Evolutionary conservation across 2,329 filamentous ascomycete genomes (phyloP).

Genomic region (Colletotrichum somersetense): DNA sequence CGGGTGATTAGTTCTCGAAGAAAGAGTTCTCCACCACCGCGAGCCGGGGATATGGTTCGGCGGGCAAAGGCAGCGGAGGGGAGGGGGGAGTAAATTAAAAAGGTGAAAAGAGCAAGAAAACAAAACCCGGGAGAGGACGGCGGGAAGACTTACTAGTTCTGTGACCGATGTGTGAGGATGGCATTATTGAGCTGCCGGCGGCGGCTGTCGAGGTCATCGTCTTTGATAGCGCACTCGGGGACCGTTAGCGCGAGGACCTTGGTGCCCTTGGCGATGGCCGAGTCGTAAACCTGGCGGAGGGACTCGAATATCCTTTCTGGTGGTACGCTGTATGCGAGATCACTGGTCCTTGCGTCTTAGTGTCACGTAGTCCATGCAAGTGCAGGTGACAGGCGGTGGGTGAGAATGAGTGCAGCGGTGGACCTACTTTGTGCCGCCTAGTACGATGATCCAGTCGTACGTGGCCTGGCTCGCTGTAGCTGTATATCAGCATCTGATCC

Average conservation of each 20-base stretch:
- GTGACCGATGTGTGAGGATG: constrained; percentile 63
- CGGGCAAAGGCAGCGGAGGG: background rate
- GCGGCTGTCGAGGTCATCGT: constrained; percentile 48
- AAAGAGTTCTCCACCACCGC: background rate
- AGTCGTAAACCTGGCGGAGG: constrained; percentile 64
- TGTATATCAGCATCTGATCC: constrained; percentile 23
- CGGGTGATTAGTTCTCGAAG: constrained; percentile 7
- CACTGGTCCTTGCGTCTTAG: constrained; percentile 51
- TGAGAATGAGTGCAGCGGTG: background rate
- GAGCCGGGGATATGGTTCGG: no score
- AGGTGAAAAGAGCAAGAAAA: background rate
- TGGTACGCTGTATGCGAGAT: constrained; percentile 59
- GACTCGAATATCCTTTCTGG: constrained; percentile 60
- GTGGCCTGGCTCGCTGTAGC: constrained; percentile 39
- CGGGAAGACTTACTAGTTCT: constrained; percentile 63
- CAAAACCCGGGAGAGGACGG: background rate
- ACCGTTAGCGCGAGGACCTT: constrained; percentile 75
- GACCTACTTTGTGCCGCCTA: constrained; percentile 73
- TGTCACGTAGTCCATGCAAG: background rate
- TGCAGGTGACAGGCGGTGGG: background rate
- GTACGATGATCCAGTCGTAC: constrained; percentile 72
- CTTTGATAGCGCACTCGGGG: constrained; percentile 60
- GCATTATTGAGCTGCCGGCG: constrained; percentile 64
- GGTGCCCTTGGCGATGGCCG: constrained; percentile 61
- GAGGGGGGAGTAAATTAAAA: background rate